Evolutionary conservation across 805 yeast genomes (phyloP).

Genomic region (Candida maltosa): DNA sequence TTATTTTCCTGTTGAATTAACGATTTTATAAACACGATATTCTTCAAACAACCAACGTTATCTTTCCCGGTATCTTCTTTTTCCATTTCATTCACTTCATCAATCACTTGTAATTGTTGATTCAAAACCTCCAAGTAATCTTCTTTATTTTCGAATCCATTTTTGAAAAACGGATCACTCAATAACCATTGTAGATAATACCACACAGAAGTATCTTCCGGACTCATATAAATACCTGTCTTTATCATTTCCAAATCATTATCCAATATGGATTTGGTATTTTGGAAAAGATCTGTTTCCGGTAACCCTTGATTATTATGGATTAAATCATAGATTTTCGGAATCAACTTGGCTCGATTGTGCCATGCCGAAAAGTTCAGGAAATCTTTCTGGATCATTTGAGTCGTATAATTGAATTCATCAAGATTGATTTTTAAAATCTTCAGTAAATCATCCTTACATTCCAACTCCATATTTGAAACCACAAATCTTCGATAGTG

Average conservation of each 20-base stretch:
- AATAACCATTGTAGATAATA: conserved; percentile 80
- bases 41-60: conserved; percentile 75
- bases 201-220: conserved; percentile 94
- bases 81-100: conserved; percentile 71
- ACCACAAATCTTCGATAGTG: conserved; percentile 80
- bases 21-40: conserved; percentile 46
- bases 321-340: conserved; percentile 38
- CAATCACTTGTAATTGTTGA: conserved; percentile 45
- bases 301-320: neutral
- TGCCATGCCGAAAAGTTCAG: conserved; percentile 98
- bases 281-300: conserved; percentile 18
- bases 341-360: conserved; percentile 71
- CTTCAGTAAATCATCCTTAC: neutral
- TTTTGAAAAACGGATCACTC: conserved; percentile 38
- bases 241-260: conserved; percentile 67
- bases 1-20: conserved; percentile 13
- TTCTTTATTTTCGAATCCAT: conserved; percentile 15
- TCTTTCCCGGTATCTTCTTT: conserved; percentile 54
- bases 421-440: conserved; percentile 28
- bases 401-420: conserved; percentile 77
- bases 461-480: conserved; percentile 27
- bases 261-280: conserved; percentile 34
- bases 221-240: conserved; percentile 88
- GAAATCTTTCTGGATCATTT: conserved; percentile 75
- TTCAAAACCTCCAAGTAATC: conserved; percentile 37